Evolutionary conservation across 116 monocot genomes (phyloP), one percentile per base, ranked within the genome.

Genomic region (Phalaenopsis hybrid): DNA sequence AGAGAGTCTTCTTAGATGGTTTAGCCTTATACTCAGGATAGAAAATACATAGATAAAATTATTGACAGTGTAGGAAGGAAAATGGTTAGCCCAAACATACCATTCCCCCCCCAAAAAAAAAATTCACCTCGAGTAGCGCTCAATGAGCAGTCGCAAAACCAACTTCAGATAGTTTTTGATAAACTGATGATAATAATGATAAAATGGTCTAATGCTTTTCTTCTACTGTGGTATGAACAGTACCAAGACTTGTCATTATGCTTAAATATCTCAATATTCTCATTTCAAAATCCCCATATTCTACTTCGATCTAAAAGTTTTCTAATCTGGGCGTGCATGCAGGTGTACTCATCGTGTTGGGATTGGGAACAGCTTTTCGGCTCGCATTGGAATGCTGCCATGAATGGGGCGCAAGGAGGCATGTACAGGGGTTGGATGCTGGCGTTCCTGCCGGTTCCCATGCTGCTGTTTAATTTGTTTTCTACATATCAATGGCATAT

Each of bases 281-380:
- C 34, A 41, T 34, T 72, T 72, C 72, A 72, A 72, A 34, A 72
- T 4, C 72, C 15, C 37, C 34, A 9, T 72, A 1, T 8, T 80
- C 37, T 57, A 70, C 45, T 6, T 50, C 18, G 11, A 41, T 43
- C 15, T 16, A 21, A 68, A 78, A 82, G 44, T n/a, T 44, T 31
- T 75, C 75, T 75, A 34, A 78, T 10, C 23, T 48, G 13, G 18
- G 8, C 44, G 25, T 52, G 3, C 43, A 68, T 80, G 81, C 82
- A 95, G 95, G 95, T 63, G 85, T 93, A 43, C 86, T 93, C 0
- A 91, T 95, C n/a, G 87, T 93, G 68, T 85, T 95, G 80, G 93
- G 95, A 17, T 75, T 91, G 59, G 95, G 93, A 78, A 93, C 93
- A 18, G 93, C 91, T 8, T 73, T 91, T 21, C 85, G 93, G 46